A percentile compares a stretch with the other conserved stretches of the same genome.
Evolutionary conservation across 257 asterid species (phyloP).

Genomic region (Petrea volubilis): DNA sequence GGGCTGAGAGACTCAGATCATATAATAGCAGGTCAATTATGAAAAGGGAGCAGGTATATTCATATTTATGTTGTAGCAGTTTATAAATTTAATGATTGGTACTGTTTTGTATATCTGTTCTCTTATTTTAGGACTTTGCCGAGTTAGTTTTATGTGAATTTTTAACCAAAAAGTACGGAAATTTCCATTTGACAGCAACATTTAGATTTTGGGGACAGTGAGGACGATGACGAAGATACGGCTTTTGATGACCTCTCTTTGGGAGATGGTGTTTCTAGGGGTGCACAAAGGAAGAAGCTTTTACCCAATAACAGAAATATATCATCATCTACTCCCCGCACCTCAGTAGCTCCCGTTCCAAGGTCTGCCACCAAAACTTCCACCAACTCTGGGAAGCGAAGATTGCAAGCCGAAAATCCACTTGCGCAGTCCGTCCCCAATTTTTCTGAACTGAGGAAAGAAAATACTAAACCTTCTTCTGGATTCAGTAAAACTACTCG

Average conservation of each 20-base stretch:
- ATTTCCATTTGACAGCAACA: constrained; percentile 54
- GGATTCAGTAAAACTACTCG: constrained; percentile 56
- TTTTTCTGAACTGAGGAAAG: constrained; percentile 78
- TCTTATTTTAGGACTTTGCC: constrained; percentile 26
- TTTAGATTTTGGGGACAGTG: constrained; percentile 50
- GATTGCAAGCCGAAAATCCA: constrained; percentile 60
- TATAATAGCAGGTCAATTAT: constrained; percentile 42
- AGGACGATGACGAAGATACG: constrained; percentile 42
- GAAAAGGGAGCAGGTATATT: constrained; percentile 60
- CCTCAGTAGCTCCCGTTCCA: constrained; percentile 48
- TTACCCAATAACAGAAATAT: constrained; percentile 39
- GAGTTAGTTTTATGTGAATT: constrained; percentile 34
- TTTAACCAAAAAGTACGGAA: constrained; percentile 42
- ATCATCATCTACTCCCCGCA: constrained; percentile 51
- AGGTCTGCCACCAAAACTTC: constrained; percentile 53
- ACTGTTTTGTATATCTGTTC: constrained; percentile 17
- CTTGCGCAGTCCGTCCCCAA: constrained; percentile 73
- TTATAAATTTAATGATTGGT: background rate
- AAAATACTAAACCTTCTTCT: constrained; percentile 68
- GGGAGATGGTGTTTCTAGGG: constrained; percentile 40
- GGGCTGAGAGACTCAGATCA: constrained; percentile 66
- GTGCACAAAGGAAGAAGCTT: constrained; percentile 42
- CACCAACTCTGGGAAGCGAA: constrained; percentile 46
- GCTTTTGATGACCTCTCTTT: constrained; percentile 35
- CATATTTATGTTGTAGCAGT: constrained; percentile 27